phyloP scores from a whole-genome alignment of 228 moss, liverwort and hornwort species.

The Sphagnum magellanicum region DNA sequence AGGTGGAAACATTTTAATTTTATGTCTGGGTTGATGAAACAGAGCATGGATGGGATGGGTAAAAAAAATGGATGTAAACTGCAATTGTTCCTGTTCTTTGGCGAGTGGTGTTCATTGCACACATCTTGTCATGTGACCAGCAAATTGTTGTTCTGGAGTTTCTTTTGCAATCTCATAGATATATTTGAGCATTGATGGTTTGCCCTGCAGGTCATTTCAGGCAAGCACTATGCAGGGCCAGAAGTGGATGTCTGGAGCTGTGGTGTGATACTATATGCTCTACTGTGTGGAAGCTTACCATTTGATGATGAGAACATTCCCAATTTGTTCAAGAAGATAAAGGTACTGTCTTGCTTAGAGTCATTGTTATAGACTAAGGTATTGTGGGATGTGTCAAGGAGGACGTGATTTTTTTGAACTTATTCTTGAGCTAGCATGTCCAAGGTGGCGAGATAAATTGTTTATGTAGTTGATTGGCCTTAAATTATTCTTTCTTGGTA shows the following conservation, averaged over 20 bases:
- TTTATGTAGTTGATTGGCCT: background rate
- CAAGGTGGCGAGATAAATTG: background rate
- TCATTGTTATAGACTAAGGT: no score
- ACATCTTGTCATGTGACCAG: background rate
- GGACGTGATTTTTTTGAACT: no score
- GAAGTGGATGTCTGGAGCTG: slow-evolving; percentile 89
- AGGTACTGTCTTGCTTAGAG: slow-evolving; percentile 21
- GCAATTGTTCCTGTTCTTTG: no score
- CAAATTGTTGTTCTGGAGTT: background rate
- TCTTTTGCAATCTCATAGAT: no score
- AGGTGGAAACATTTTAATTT: no score
- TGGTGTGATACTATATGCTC: slow-evolving; percentile 71
- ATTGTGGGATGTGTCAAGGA: no score
- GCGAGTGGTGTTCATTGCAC: background rate
- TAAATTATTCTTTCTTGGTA: background rate
- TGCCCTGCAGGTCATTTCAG: slow-evolving; percentile 64
- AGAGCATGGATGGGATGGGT: no score
- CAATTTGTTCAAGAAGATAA: slow-evolving; percentile 69
- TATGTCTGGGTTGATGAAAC: no score
- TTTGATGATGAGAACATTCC: slow-evolving; percentile 81
- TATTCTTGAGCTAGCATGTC: no score
- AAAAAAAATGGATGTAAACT: no score
- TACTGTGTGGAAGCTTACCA: slow-evolving; percentile 67
- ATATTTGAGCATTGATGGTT: background rate
- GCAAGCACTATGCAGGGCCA: slow-evolving; percentile 68